phyloP scores from a whole-genome alignment of 352 stramenopile genomes.

The Poterioochromonas sp. region DNA sequence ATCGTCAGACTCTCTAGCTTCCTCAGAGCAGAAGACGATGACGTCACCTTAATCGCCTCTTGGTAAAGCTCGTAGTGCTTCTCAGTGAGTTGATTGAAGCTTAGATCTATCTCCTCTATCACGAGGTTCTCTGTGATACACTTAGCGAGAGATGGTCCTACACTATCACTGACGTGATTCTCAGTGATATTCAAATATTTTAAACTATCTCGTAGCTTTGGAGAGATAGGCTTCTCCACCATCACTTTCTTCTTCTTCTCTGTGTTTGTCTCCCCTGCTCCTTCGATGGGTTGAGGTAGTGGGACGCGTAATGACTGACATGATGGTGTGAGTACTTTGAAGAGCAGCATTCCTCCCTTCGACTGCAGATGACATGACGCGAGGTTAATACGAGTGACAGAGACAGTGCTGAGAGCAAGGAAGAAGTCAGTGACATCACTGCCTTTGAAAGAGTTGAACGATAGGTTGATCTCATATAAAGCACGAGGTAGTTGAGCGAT shows the following conservation, averaged over 20 bases:
- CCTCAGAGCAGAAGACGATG: neutral
- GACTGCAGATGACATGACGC: neutral
- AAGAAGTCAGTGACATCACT: no score
- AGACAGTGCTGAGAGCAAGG: no score
- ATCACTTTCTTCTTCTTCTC: neutral
- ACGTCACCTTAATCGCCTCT: conserved; percentile 2
- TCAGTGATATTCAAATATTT: neutral
- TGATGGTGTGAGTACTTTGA: neutral
- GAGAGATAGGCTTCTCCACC: neutral
- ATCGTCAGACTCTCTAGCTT: neutral
- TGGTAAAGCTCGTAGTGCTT: neutral
- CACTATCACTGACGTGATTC: conserved; percentile 23
- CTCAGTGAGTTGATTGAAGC: conserved; percentile 25
- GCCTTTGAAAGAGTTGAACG: no score
- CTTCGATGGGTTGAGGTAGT: no score
- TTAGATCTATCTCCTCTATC: conserved; percentile 24
- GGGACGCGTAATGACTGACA: no score
- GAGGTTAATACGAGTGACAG: neutral
- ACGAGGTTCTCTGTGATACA: neutral
- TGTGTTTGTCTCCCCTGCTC: no score
- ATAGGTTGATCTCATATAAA: no score
- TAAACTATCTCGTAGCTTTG: conserved; percentile 1
- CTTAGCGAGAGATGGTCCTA: neutral
- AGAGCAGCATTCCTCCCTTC: neutral
- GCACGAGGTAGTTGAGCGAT: no score